phyloP scores from a whole-genome alignment of 768 basidiomycete species.

The Lentinula guzmanii region DNA sequence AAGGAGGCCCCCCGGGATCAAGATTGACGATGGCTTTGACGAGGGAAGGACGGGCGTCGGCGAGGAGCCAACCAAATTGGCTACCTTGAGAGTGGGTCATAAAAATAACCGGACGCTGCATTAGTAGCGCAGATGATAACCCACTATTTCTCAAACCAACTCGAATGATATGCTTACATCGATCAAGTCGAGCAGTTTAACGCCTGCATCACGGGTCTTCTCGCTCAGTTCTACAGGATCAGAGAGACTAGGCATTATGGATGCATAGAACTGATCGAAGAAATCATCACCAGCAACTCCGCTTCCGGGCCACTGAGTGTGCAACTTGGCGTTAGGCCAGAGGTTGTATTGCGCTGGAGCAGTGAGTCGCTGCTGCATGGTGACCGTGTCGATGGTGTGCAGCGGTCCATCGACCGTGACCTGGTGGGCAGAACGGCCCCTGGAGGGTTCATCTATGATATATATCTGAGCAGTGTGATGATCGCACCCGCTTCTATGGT shows the following conservation, averaged over 20 bases:
- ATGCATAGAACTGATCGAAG: constrained; percentile 41
- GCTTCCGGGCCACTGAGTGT: constrained; percentile 49
- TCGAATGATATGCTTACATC: constrained; percentile 27
- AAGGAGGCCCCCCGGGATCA: constrained; percentile 47
- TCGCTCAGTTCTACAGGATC: constrained; percentile 28
- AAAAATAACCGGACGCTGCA: constrained; percentile 34
- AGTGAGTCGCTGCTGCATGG: constrained; percentile 36
- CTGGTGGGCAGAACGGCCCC: constrained; percentile 41
- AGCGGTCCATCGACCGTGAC: constrained; percentile 29
- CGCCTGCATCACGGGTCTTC: constrained; percentile 35
- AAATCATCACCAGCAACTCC: constrained; percentile 36
- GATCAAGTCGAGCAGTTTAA: constrained; percentile 37
- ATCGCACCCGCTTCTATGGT: not conserved
- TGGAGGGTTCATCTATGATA: constrained; percentile 39
- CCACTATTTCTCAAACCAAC: not conserved
- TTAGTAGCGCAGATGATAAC: not conserved
- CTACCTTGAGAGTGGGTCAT: constrained; percentile 49
- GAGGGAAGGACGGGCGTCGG: constrained; percentile 35
- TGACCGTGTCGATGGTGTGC: constrained; percentile 20
- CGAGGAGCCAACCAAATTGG: constrained; percentile 42
- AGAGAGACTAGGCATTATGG: constrained; percentile 32
- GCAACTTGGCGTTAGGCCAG: constrained; percentile 40
- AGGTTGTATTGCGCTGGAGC: constrained; percentile 30
- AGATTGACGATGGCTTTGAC: constrained; percentile 43
- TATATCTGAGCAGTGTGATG: constrained; percentile 20